Base-by-base conservation (phyloP, 768 basidiomycete species). In the Rhizopogon sp. region DNA sequence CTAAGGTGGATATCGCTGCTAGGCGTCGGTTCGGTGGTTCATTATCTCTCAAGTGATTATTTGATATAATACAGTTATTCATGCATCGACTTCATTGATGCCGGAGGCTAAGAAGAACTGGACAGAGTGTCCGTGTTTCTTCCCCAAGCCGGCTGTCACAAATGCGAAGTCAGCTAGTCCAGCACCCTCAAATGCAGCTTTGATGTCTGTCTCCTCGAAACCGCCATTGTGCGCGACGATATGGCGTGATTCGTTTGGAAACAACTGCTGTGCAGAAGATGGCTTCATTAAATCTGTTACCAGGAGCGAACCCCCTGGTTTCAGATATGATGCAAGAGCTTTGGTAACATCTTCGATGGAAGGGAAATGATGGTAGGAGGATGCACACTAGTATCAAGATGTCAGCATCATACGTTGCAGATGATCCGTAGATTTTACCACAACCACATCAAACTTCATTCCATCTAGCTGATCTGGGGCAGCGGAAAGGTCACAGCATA, bases 1-100 rank as follows among this genome's bases (percentile, higher is more conserved):
- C 62, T 11, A 76, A 74, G 61, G 80, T 94, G 70, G 87, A 92
- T 60, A 72, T 68, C n/a, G 76, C 84, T 20, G 79, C 81, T 5
- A 76, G 79, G 57, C 79, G 78, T 66, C 81, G 81, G 55, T 93
- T 90, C 65, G 91, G 92, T 33, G 90, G 92, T 1, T 71, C 72
- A 9, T 65, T 93, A 57, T 84, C 79, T 2, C 70, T 90, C 59
- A 81, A 71, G 54, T 90, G 66, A 79, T 20, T 0, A 11, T 22
- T 16, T 42, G n/a, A 35, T 45, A 14, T 33, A 10, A 25, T 20
- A 37, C 50, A 5, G 16, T 45, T 22, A 33, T 53, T n/a, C n/a
- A n/a, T n/a, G n/a, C n/a, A n/a, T n/a, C n/a, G n/a, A n/a, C n/a
- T 55, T 66, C 62, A 56, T 76, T 82, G 39, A 67, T 65, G 13